These are phyloP conservation scores for Bruguiera hainesii DNA, from an alignment of 441 rosid genomes.

Conservation along the genomic window DNA sequence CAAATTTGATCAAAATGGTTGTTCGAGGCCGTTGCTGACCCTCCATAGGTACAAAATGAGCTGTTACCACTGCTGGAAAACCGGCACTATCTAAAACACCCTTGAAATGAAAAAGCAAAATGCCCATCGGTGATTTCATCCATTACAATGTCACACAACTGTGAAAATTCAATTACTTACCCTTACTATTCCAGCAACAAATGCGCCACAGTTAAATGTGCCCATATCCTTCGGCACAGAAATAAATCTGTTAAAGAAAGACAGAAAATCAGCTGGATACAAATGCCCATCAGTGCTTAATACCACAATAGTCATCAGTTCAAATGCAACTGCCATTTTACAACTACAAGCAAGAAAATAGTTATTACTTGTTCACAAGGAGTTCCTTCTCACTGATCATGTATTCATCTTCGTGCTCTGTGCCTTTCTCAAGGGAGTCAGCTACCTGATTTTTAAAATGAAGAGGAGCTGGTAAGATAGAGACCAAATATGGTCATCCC, in stretches of 20 bases:
- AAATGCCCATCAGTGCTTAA: slow-evolving; percentile 1
- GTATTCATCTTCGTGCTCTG: slow-evolving; percentile 98
- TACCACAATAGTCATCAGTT: slow-evolving; percentile 3
- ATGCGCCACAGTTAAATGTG: slow-evolving; percentile 93
- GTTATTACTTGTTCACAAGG: slow-evolving; percentile 73
- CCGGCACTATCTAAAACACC: slow-evolving; percentile 92
- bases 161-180: slow-evolving; percentile 38
- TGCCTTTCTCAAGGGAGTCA: slow-evolving; percentile 98
- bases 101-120: slow-evolving; percentile 34
- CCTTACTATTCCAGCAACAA: slow-evolving; percentile 95
- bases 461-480: slow-evolving; percentile 8
- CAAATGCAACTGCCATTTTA: slow-evolving; percentile 6
- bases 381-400: slow-evolving; percentile 99
- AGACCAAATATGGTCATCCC: background rate
- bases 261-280: slow-evolving; percentile 11
- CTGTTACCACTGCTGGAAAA: slow-evolving; percentile 94
- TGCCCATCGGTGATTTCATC: slow-evolving; percentile 19
- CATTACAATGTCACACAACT: slow-evolving; percentile 7
- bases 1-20: slow-evolving; percentile 92
- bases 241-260: slow-evolving; percentile 57
- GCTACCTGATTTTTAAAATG: slow-evolving; percentile 55
- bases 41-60: slow-evolving; percentile 97
- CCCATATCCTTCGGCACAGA: slow-evolving; percentile 99
- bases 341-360: slow-evolving; percentile 1
- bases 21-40: slow-evolving; percentile 94